Base-by-base conservation (phyloP, 2,329 filamentous ascomycete genomes). In the Neocatenulostroma microsporum region DNA sequence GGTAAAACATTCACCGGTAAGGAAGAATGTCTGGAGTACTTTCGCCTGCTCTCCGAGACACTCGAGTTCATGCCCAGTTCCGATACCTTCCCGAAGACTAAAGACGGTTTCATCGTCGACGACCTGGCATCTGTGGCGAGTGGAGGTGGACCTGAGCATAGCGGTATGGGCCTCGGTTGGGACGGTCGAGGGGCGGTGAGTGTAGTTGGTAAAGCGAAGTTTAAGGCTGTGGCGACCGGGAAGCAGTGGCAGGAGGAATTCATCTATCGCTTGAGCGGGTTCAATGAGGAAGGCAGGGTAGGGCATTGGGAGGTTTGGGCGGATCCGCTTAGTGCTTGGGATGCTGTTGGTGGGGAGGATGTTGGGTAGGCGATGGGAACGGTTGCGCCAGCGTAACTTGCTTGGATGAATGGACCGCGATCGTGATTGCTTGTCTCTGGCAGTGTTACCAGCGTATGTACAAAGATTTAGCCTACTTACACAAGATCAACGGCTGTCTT, bases 241-340 rank as follows among this genome's bases (percentile, higher is more conserved):
- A 54, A 46, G 40, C 40, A 27, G 12, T 59, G 56, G 56, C 43
- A 53, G 17, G 57, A 61, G 42, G 34, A 44, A 5, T 60, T 60
- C 28, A 47, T 57, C 9, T 57, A 55, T 41, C 34, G 56, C 27
- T 33, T 61, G 20, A 56, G 55, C 38, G 54, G 43, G 17, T 60
- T 55, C 36, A 54, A 59, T 46, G 46, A 48, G 17, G 44, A 54
- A 13, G 52, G 53, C 6, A 53, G 42, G 39, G 55, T 61, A 30
- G 57, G 53, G 20, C 42, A 50, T 37, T 58, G 55, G 53, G 55
- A 61, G 42, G 54, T 60, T 31, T 60, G 56, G 58, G 56, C 55
- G 12, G 57, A 61, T 51, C 54, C 55, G 23, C 37, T 59, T 29
- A 57, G 53, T 44, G 57, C 56, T 29, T 61, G 54, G 55, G 35